phyloP scores from a whole-genome alignment of 176 grass and related monocot species.

The Carex cristatella region DNA sequence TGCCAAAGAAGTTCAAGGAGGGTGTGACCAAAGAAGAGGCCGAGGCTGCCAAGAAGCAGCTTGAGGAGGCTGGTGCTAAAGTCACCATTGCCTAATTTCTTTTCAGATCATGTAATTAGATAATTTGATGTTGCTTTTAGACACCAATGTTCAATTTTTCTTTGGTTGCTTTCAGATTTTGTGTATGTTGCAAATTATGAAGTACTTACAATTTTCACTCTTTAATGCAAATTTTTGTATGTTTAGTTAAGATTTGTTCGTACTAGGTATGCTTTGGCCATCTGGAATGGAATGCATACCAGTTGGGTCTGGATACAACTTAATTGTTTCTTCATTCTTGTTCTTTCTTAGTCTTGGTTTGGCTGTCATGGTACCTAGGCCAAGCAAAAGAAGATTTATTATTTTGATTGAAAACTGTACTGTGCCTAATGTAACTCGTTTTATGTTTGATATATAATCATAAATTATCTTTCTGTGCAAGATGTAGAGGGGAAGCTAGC shows the following conservation, averaged over 20 bases:
- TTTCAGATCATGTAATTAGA: slow-evolving; percentile 14
- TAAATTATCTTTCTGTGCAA: neutral
- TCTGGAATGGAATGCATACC: neutral
- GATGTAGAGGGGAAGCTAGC: neutral
- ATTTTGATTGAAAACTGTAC: neutral
- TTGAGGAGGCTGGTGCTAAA: slow-evolving; percentile 85
- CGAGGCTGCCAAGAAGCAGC: slow-evolving; percentile 74
- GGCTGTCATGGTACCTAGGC: neutral
- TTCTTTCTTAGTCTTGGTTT: neutral
- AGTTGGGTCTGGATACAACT: neutral
- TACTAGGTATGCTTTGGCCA: neutral
- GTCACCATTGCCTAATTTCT: slow-evolving; percentile 48
- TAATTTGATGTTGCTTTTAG: slow-evolving; percentile 17
- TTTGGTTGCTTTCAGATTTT: slow-evolving; percentile 23
- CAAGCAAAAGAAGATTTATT: neutral
- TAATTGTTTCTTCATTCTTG: neutral
- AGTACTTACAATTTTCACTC: neutral
- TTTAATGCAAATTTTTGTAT: slow-evolving; percentile 7
- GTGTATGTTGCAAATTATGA: neutral
- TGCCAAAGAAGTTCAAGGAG: slow-evolving; percentile 89
- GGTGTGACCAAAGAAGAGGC: slow-evolving; percentile 69
- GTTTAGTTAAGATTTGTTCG: neutral
- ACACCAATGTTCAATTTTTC: neutral
- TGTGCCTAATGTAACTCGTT: neutral
- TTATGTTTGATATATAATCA: neutral